Evolutionary conservation across 768 basidiomycete genomes (phyloP).

Genomic region (Lactarius quietus): DNA sequence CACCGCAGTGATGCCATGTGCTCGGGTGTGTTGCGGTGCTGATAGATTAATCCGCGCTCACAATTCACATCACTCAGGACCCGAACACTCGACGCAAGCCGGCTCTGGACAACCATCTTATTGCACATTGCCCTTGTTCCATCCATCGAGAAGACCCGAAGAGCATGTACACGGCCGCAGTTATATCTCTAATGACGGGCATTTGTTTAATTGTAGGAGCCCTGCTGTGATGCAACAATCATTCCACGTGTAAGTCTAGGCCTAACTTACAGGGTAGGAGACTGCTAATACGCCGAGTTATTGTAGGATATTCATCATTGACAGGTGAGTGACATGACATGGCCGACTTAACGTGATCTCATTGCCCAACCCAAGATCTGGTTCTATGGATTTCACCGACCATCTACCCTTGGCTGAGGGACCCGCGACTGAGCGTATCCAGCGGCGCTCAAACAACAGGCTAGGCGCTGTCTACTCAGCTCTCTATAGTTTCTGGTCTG

Average conservation of each 20-base stretch:
- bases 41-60: not conserved
- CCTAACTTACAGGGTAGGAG: not conserved
- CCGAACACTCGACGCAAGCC: slow-evolving; percentile 41
- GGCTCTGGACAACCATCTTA: slow-evolving; percentile 46
- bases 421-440: slow-evolving; percentile 39
- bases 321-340: slow-evolving; percentile 34
- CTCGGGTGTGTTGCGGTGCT: slow-evolving; percentile 34
- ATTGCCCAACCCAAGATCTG: slow-evolving; percentile 37
- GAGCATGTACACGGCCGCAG: slow-evolving; percentile 35
- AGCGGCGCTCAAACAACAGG: slow-evolving; percentile 40
- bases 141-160: slow-evolving; percentile 36
- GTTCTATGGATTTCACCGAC: slow-evolving; percentile 46
- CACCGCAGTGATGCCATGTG: slow-evolving; percentile 48
- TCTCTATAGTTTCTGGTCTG: slow-evolving; percentile 52
- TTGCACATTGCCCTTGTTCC: slow-evolving; percentile 53
- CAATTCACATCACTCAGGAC: slow-evolving; percentile 34
- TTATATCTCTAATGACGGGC: slow-evolving; percentile 55
- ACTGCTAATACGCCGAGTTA: not conserved
- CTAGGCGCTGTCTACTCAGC: slow-evolving; percentile 59
- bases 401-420: slow-evolving; percentile 43
- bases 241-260: slow-evolving; percentile 52
- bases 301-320: slow-evolving; percentile 51
- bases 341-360: not conserved
- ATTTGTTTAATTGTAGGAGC: slow-evolving; percentile 50
- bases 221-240: slow-evolving; percentile 50